phyloP scores from a whole-genome alignment of 1,139 yeast species.

The Sugiyamaella pinicola region DNA sequence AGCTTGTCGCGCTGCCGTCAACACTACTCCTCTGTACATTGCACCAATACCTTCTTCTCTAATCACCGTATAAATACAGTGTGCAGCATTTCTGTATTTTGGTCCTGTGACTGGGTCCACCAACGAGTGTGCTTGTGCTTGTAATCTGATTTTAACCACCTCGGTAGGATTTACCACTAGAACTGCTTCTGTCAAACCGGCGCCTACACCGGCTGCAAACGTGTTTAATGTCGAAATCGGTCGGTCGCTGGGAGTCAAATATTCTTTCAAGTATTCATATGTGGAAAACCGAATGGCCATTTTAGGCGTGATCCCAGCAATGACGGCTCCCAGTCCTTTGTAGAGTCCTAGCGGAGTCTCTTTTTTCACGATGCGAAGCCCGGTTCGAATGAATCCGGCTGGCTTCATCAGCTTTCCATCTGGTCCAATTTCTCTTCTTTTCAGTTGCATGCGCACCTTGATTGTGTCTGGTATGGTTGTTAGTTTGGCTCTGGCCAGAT shows the following conservation, averaged over 20 bases:
- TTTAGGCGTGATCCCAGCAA: constrained; percentile 95
- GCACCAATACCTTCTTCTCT: constrained; percentile 91
- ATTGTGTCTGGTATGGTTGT: constrained; percentile 54
- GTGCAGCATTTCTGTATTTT: constrained; percentile 90
- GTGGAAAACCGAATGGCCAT: constrained; percentile 97
- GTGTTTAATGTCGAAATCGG: constrained; percentile 67
- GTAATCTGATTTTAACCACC: constrained; percentile 93
- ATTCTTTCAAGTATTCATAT: constrained; percentile 81
- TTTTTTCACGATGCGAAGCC: constrained; percentile 70
- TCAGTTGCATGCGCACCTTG: constrained; percentile 95
- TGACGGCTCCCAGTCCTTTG: constrained; percentile 96
- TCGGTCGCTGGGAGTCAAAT: constrained; percentile 58
- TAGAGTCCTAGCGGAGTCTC: constrained; percentile 87
- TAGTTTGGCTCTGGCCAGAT: no score
- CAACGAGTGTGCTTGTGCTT: constrained; percentile 91
- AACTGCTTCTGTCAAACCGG: constrained; percentile 96
- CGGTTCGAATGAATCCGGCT: constrained; percentile 86
- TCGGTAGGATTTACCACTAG: constrained; percentile 96
- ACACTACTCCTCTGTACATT: constrained; percentile 89
- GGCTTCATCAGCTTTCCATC: constrained; percentile 35
- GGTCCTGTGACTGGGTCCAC: constrained; percentile 79
- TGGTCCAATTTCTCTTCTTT: constrained; percentile 41
- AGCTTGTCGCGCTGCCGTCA: constrained; percentile 97
- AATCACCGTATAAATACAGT: constrained; percentile 80
- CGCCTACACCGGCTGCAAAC: constrained; percentile 93